Conservation (phyloP, 2,329 filamentous ascomycete species). For the Neocucurbitaria cava region DNA sequence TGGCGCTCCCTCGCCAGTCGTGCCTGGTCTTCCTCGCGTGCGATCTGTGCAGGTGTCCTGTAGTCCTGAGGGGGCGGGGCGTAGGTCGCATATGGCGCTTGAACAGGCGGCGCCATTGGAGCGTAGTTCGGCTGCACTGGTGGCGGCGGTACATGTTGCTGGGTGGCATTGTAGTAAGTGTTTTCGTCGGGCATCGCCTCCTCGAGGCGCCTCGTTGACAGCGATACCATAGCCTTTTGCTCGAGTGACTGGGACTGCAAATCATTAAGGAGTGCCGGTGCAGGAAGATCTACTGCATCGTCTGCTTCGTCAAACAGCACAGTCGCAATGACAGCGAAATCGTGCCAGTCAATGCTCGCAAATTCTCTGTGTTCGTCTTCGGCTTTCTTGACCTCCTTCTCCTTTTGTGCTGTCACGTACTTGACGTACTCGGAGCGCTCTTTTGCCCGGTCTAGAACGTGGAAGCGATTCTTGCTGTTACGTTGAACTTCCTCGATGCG, state of each 20-base stretch:
- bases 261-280: conserved; percentile 87
- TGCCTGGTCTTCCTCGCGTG: conserved; percentile 49
- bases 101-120: conserved; percentile 37
- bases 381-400: conserved; percentile 85
- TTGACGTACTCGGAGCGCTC: conserved; percentile 87
- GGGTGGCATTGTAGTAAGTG: conserved; percentile 45
- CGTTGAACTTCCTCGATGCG: conserved; percentile 75
- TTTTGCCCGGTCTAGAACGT: conserved; percentile 80
- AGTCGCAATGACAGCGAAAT: conserved; percentile 95
- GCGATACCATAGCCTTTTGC: conserved; percentile 89
- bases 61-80: conserved; percentile 39
- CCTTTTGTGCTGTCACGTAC: conserved; percentile 82
- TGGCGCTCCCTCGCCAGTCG: conserved; percentile 48
- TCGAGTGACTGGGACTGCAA: conserved; percentile 94
- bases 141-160: conserved; percentile 39
- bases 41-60: conserved; percentile 38
- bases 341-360: conserved; percentile 95
- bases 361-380: conserved; percentile 80
- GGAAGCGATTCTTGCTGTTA: conserved; percentile 80
- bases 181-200: conserved; percentile 88
- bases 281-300: conserved; percentile 83
- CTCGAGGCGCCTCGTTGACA: conserved; percentile 85
- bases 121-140: conserved; percentile 38
- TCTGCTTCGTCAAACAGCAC: conserved; percentile 91
- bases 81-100: conserved; percentile 37